Evolutionary conservation across 208 protist genomes (phyloP).

Genomic region (Crithidia sp.): DNA sequence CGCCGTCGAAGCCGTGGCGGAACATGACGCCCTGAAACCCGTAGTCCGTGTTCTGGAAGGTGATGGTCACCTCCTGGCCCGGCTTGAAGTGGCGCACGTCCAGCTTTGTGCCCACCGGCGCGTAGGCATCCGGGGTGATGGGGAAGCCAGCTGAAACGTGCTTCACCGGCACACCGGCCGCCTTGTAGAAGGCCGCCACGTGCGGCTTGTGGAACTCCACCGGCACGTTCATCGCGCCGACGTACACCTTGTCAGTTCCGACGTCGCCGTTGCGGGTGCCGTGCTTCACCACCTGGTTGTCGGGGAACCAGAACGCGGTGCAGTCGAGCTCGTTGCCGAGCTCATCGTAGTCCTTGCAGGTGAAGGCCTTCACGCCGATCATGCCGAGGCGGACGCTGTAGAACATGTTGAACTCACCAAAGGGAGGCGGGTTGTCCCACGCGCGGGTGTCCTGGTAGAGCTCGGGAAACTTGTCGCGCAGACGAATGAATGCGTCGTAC

Average conservation of each 20-base stretch:
- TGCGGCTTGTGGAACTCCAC: slow-evolving; percentile 93
- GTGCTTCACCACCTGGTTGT: slow-evolving; percentile 93
- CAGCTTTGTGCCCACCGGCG: slow-evolving; percentile 92
- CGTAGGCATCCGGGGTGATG: slow-evolving; percentile 92
- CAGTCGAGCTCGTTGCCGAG: slow-evolving; percentile 93
- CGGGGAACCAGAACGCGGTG: slow-evolving; percentile 93
- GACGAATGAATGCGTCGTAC: slow-evolving; percentile 92
- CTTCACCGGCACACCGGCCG: slow-evolving; percentile 90
- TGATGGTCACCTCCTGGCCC: slow-evolving; percentile 92
- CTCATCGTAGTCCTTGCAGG: slow-evolving; percentile 94
- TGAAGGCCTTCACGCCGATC: slow-evolving; percentile 91
- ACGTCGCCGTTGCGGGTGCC: slow-evolving; percentile 74
- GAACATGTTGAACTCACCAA: slow-evolving; percentile 95
- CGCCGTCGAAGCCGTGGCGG: slow-evolving; percentile 92
- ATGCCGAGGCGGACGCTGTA: slow-evolving; percentile 94
- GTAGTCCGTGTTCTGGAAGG: slow-evolving; percentile 93
- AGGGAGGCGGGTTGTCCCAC: slow-evolving; percentile 93
- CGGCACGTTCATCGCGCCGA: slow-evolving; percentile 92
- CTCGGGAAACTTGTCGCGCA: slow-evolving; percentile 93
- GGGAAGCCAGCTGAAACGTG: slow-evolving; percentile 84
- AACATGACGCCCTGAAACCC: slow-evolving; percentile 94
- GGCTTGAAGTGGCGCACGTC: slow-evolving; percentile 94
- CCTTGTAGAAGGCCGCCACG: slow-evolving; percentile 90
- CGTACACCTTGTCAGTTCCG: slow-evolving; percentile 85
- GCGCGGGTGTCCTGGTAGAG: slow-evolving; percentile 92